Percentiles rank a stretch among this genome's conserved stretches.
Evolutionary conservation across 768 basidiomycete species (phyloP).

Genomic region (Albatrellus ellisii): DNA sequence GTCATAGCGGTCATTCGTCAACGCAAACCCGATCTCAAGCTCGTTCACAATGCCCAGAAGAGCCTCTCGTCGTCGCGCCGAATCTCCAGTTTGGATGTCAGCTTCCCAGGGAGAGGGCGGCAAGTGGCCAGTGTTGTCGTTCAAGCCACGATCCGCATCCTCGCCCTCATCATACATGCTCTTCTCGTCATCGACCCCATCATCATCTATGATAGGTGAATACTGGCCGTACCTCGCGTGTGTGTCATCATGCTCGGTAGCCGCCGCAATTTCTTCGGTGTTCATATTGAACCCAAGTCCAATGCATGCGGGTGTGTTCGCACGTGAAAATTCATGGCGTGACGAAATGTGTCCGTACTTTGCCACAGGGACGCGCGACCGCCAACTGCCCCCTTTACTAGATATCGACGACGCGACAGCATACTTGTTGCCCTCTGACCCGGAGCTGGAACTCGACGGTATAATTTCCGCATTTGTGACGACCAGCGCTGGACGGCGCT

Average conservation of each 20-base stretch:
- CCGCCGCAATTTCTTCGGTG: background rate
- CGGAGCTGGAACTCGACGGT: constrained; percentile 14
- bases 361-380: background rate
- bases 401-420: background rate
- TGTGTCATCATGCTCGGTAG: background rate
- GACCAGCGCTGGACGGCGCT: constrained; percentile 9
- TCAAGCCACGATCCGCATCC: constrained; percentile 11
- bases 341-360: background rate
- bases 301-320: background rate
- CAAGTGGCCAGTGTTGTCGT: background rate
- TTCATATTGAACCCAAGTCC: background rate
- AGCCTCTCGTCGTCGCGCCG: constrained; percentile 22
- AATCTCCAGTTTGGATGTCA: background rate
- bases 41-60: constrained; percentile 25
- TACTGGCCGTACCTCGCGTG: background rate
- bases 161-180: constrained; percentile 13
- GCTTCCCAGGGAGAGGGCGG: background rate
- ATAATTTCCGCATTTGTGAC: constrained; percentile 16
- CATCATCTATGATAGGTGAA: constrained; percentile 4
- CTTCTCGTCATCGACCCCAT: constrained; percentile 9
- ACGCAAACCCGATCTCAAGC: constrained; percentile 13
- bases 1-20: background rate
- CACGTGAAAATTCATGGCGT: background rate
- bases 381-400: background rate
- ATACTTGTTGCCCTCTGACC: constrained; percentile 11